Evolutionary conservation across 2,329 filamentous ascomycete genomes (phyloP), one percentile per base, ranked within the genome.

Genomic region (Colletotrichum cordylinicola): DNA sequence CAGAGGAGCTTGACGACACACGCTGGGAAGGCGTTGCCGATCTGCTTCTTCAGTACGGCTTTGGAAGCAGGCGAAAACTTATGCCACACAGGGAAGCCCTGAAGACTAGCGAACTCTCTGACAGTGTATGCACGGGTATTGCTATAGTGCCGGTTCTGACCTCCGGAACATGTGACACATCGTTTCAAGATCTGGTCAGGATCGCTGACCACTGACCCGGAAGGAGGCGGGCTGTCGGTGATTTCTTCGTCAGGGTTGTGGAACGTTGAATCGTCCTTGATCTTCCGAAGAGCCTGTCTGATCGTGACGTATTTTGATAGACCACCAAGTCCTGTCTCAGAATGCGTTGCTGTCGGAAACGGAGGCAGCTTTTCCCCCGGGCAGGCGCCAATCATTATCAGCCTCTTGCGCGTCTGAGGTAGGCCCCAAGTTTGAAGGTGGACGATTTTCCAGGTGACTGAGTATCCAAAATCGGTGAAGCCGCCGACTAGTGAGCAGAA

Each of bases 1-100:
- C 89, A 91, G 0, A 92, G 79, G 0, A 87, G 83, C 31, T 84
- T 83, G 4, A 91, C 91, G 0, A 90, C 88, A 33, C 85, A 85
- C 0, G 94, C 91, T 0, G 95, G 94, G 18, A 96, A 95, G 0
- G 94, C 95, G 80, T 97, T 96, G 0, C 95, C 95, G 77, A 96
- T 94, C 81, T 96, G 94, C 77, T 87, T 89, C 78, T 90, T 90
- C 18, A 91, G 84, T 1, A 37, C 55, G 3, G 66, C 58, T 56
- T 75, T 75, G 16, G 80, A 82, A 1, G 82, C 84, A 21, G 83
- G 81, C 0, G 82, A 85, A 79, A 96, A 96, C 1, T 82, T 81
- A 81, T 95, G 93, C 3, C 85, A 81, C 0, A 84, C 75, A 0
- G 94, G 93, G 68, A 97, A 97, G 0, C 92, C 93, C 78, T 95